Conservation (phyloP, 495 filamentous ascomycete species). For the Xylaria acuta region DNA sequence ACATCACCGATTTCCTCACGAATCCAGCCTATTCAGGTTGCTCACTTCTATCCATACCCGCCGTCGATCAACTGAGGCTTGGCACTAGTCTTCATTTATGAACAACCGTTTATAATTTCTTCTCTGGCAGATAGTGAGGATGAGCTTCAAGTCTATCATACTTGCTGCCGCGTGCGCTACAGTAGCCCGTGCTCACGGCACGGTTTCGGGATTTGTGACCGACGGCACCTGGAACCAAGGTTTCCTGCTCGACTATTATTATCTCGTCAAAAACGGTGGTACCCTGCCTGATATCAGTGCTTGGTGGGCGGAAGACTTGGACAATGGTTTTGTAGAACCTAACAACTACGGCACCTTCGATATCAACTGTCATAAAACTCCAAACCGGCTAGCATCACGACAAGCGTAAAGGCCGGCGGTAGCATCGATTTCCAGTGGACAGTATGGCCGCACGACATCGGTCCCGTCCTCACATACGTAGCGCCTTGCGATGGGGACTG, state of each 20-base stretch:
- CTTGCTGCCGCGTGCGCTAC: slow-evolving; percentile 12
- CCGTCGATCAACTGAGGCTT: not conserved
- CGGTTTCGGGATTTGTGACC: slow-evolving; percentile 36
- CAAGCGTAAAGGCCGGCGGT: slow-evolving; percentile 37
- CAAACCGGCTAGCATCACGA: slow-evolving; percentile 43
- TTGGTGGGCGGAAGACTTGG: slow-evolving; percentile 44
- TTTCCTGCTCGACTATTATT: slow-evolving; percentile 43
- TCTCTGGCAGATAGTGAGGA: not conserved
- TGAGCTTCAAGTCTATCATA: slow-evolving; percentile 7
- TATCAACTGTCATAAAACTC: slow-evolving; percentile 48
- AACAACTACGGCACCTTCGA: slow-evolving; percentile 38
- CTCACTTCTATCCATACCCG: not conserved
- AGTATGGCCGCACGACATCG: slow-evolving; percentile 37
- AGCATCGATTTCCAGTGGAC: slow-evolving; percentile 39
- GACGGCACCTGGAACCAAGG: slow-evolving; percentile 37
- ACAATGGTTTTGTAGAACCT: slow-evolving; percentile 43
- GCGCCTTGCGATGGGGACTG: slow-evolving; percentile 45
- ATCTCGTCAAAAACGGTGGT: slow-evolving; percentile 37
- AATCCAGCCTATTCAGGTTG: not conserved
- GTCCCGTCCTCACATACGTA: slow-evolving; percentile 45
- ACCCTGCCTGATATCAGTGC: slow-evolving; percentile 32
- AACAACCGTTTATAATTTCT: not conserved
- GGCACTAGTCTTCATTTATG: not conserved
- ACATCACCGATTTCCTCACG: not conserved
- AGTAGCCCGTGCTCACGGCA: slow-evolving; percentile 37